A percentile compares a stretch with the other conserved stretches of the same genome.
These are phyloP conservation scores for Hortaea sp. DNA, from an alignment of 2,329 filamentous ascomycete species.

Conservation along the genomic window DNA sequence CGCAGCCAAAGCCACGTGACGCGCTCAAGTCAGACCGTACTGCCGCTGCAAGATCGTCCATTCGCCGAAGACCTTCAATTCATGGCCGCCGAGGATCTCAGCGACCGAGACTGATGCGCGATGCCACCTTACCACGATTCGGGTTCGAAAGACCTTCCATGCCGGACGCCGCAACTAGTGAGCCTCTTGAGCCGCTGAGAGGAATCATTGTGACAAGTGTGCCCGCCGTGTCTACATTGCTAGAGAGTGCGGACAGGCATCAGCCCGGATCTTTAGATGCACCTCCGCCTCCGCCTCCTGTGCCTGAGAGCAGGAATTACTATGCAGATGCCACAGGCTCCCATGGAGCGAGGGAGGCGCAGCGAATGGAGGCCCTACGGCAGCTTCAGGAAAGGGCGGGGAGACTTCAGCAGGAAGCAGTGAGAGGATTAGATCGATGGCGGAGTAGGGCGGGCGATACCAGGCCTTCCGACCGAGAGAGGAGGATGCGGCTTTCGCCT, in stretches of 20 bases:
- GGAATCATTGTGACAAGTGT: slow-evolving; percentile 13
- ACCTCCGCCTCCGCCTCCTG: slow-evolving; percentile 10
- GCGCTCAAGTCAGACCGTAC: slow-evolving; percentile 43
- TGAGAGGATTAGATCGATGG: too few species aligned
- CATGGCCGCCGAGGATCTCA: slow-evolving; percentile 17
- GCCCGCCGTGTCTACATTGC: slow-evolving; percentile 20
- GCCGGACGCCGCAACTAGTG: slow-evolving; percentile 9
- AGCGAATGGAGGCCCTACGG: neutral
- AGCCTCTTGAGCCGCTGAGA: slow-evolving; percentile 11
- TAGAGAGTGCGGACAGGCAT: slow-evolving; percentile 18
- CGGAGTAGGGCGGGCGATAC: too few species aligned
- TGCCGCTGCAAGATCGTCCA: slow-evolving; percentile 45
- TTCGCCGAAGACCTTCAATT: slow-evolving; percentile 38
- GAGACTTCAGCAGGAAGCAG: too few species aligned
- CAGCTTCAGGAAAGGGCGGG: too few species aligned
- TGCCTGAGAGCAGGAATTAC: slow-evolving; percentile 18
- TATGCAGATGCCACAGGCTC: neutral
- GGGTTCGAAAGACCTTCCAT: slow-evolving; percentile 15
- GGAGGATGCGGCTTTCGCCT: neutral
- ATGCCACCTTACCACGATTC: slow-evolving; percentile 14
- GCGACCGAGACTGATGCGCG: slow-evolving; percentile 19
- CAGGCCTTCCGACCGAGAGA: neutral
- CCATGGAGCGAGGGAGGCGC: neutral
- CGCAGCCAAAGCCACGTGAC: slow-evolving; percentile 29
- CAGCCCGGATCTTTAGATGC: neutral